Percentiles rank a stretch among this genome's conserved stretches.
These are phyloP conservation scores for Talaromyces ruber DNA, from an alignment of 495 filamentous ascomycete species.

Conservation along the genomic window DNA sequence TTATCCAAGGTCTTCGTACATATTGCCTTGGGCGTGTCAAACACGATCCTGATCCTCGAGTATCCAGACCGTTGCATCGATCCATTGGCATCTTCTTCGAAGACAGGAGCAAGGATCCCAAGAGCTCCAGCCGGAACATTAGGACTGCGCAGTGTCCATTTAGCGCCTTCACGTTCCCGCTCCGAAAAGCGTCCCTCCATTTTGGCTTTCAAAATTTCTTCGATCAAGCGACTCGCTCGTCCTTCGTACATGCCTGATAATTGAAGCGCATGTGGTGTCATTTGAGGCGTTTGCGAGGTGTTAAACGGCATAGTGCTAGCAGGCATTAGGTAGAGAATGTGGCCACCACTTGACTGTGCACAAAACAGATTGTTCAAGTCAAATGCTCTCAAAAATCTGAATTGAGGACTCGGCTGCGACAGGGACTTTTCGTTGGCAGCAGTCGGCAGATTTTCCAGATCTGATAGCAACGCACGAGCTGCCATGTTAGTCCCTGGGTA, in stretches of 20 bases:
- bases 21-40: conserved; percentile 24
- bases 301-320: conserved; percentile 36
- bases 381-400: conserved; percentile 67
- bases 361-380: conserved; percentile 63
- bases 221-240: conserved; percentile 64
- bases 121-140: conserved; percentile 50
- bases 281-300: conserved; percentile 21
- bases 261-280: conserved; percentile 49
- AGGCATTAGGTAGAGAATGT: conserved; percentile 62
- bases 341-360: conserved; percentile 67
- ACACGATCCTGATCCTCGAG: conserved; percentile 28
- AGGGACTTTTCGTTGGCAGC: conserved; percentile 33
- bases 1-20: conserved; percentile 21
- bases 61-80: conserved; percentile 18
- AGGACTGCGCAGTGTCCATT: conserved; percentile 69
- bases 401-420: conserved; percentile 36
- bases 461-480: conserved; percentile 70
- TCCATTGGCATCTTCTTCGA: conserved; percentile 49
- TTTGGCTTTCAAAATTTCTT: conserved; percentile 79
- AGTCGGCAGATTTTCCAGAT: conserved; percentile 56
- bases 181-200: conserved; percentile 80
- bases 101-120: conserved; percentile 65
- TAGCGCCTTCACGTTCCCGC: conserved; percentile 63
- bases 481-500: conserved; percentile 49
- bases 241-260: conserved; percentile 66